These are phyloP conservation scores for Cicer pinnatifidum DNA, from an alignment of 306 rosid genomes.

Conservation along the genomic window DNA sequence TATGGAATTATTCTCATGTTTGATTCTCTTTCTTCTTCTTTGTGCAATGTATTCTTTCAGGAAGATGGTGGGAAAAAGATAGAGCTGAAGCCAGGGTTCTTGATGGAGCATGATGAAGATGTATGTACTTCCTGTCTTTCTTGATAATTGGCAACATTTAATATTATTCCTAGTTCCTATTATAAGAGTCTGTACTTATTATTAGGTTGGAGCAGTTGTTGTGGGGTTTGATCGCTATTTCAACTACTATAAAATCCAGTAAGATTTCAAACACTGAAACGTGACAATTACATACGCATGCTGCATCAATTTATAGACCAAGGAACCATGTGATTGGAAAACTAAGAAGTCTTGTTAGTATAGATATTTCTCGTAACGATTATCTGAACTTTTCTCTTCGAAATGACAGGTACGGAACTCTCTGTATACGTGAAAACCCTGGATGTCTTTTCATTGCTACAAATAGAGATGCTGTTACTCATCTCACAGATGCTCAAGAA, in stretches of 20 bases:
- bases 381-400: neutral
- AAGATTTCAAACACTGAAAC: slow-evolving; percentile 56
- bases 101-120: slow-evolving; percentile 89
- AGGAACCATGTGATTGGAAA: slow-evolving; percentile 19
- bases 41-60: slow-evolving; percentile 49
- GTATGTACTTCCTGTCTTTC: slow-evolving; percentile 54
- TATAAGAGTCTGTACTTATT: slow-evolving; percentile 36
- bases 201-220: slow-evolving; percentile 95
- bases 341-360: slow-evolving; percentile 32
- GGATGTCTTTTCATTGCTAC: slow-evolving; percentile 98
- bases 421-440: slow-evolving; percentile 97
- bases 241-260: slow-evolving; percentile 98
- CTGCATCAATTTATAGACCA: slow-evolving; percentile 28
- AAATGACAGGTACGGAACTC: slow-evolving; percentile 83
- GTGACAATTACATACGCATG: slow-evolving; percentile 14
- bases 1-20: slow-evolving; percentile 9
- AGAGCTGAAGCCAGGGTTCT: slow-evolving; percentile 90
- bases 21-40: slow-evolving; percentile 7
- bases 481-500: slow-evolving; percentile 99
- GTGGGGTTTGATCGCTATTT: slow-evolving; percentile 98
- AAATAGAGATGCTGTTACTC: slow-evolving; percentile 97
- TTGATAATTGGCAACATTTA: slow-evolving; percentile 19
- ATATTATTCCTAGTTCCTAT: slow-evolving; percentile 11
- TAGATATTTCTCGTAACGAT: slow-evolving; percentile 6
- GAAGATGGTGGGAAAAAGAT: slow-evolving; percentile 92